Evolutionary conservation across 2,329 filamentous ascomycete genomes (phyloP).

Genomic region (Dothideomycetes sp.): DNA sequence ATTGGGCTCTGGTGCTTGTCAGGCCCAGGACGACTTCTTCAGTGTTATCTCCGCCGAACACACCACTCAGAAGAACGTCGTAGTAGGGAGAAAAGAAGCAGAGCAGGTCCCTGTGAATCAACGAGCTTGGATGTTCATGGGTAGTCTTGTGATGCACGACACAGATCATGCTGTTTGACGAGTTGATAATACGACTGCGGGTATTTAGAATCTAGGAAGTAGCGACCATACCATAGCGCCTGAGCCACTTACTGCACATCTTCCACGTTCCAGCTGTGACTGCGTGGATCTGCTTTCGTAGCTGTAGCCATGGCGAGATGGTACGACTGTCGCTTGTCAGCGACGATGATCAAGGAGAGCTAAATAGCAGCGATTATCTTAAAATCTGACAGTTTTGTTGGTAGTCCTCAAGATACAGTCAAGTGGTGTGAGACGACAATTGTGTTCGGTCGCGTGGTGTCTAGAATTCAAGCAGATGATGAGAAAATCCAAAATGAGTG

Average conservation of each 20-base stretch:
- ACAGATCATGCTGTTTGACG: not conserved
- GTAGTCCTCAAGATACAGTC: no score
- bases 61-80: not conserved
- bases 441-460: no score
- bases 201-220: not conserved
- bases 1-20: not conserved
- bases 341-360: no score
- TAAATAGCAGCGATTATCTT: no score
- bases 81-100: constrained; percentile 7
- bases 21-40: not conserved
- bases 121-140: not conserved
- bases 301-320: no score
- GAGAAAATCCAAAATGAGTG: no score
- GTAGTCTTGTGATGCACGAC: not conserved
- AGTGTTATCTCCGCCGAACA: not conserved
- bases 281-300: not conserved
- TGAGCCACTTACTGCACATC: not conserved
- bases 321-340: no score
- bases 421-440: no score
- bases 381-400: no score
- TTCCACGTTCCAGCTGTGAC: not conserved
- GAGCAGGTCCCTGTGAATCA: constrained; percentile 6
- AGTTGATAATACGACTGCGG: not conserved
- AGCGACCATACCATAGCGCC: no score
- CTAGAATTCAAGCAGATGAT: no score